Evolutionary conservation across 192 early-diverging fungal species (phyloP).

Genomic region (Entomortierella lignicola): DNA sequence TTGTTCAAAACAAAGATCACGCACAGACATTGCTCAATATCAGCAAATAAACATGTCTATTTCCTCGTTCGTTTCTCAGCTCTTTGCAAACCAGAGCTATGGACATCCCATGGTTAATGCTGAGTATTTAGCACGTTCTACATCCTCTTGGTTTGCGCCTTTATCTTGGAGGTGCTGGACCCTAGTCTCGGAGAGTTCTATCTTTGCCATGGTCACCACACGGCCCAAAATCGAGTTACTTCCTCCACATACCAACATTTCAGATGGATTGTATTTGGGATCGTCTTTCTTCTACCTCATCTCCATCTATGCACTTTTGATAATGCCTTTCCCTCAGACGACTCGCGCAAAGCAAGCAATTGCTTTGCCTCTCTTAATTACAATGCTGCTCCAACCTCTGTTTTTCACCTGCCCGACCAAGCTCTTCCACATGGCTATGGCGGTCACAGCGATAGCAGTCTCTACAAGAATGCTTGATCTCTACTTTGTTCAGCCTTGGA

Average conservation of each 20-base stretch:
- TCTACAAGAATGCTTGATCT: slow-evolving; percentile 25
- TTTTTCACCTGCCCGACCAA: slow-evolving; percentile 13
- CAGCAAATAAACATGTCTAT: no score
- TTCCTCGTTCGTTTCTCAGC: background rate
- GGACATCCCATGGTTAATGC: background rate
- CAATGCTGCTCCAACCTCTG: slow-evolving; percentile 9
- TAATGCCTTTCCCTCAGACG: slow-evolving; percentile 14
- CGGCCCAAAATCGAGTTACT: background rate
- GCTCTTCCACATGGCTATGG: slow-evolving; percentile 6
- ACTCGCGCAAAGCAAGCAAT: slow-evolving; percentile 19
- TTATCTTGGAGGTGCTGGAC: background rate
- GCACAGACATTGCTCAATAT: no score
- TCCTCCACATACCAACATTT: slow-evolving; percentile 1
- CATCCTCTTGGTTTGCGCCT: background rate
- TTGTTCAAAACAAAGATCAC: no score
- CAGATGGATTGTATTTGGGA: background rate
- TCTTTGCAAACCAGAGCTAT: background rate
- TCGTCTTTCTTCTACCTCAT: slow-evolving; percentile 5
- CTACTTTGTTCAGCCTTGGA: slow-evolving; percentile 51
- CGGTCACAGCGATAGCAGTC: slow-evolving; percentile 20
- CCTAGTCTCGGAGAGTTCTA: background rate
- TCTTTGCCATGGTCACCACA: slow-evolving; percentile 23
- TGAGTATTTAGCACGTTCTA: background rate
- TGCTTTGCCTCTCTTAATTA: slow-evolving; percentile 12
- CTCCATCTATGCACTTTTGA: slow-evolving; percentile 11